These are phyloP conservation scores for Coemansia erecta DNA, from an alignment of 192 early-diverging fungal species.

Conservation along the genomic window DNA sequence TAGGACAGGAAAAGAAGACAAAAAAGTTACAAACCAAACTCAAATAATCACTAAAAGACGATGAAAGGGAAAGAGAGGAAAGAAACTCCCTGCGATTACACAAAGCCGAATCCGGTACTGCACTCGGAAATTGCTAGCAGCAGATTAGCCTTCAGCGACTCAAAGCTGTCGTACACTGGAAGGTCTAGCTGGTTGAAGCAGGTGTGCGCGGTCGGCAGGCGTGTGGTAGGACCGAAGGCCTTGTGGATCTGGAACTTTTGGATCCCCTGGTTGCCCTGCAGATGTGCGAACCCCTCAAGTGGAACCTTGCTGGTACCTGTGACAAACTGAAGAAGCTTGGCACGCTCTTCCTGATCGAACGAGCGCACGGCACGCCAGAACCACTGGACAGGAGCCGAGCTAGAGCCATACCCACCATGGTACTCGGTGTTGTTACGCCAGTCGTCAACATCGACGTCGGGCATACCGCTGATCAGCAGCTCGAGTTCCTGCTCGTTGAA, in stretches of 20 bases:
- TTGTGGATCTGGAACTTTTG: constrained; percentile 99
- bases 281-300: constrained; percentile 87
- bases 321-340: constrained; percentile 96
- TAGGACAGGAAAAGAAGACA: neutral
- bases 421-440: constrained; percentile 99
- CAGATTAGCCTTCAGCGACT: constrained; percentile 75
- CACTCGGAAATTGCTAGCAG: constrained; percentile 90
- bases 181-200: constrained; percentile 99
- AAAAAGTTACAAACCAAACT: neutral
- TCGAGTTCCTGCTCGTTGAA: constrained; percentile 99
- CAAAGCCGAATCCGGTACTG: constrained; percentile 88
- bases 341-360: constrained; percentile 96
- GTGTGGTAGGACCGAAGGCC: constrained; percentile 79
- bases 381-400: constrained; percentile 93
- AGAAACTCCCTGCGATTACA: constrained; percentile 39
- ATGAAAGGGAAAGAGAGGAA: neutral
- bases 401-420: constrained; percentile 80
- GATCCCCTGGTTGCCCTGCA: constrained; percentile 91
- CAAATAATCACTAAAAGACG: neutral
- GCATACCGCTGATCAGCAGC: constrained; percentile 95
- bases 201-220: constrained; percentile 96
- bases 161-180: constrained; percentile 90
- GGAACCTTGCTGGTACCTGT: constrained; percentile 98
- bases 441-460: constrained; percentile 99
- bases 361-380: constrained; percentile 98